Evolutionary conservation across 495 filamentous ascomycete genomes (phyloP).

Genomic region (Neurospora cerealis): DNA sequence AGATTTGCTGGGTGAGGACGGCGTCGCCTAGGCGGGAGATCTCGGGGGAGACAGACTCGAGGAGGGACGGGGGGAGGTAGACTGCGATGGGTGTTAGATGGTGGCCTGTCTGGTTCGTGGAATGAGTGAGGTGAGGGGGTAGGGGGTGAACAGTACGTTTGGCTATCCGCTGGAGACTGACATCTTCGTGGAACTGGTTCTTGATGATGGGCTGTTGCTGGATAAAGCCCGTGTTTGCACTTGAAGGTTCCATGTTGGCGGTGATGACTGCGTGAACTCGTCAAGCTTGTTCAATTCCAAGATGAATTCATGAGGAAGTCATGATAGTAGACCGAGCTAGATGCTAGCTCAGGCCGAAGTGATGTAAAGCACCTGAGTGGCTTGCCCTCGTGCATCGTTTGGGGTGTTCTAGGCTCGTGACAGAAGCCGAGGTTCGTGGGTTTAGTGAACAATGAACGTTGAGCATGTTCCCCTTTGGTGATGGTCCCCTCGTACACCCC

Average conservation of each 20-base stretch:
- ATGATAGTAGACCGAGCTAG: background rate
- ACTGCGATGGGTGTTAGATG: conserved; percentile 19
- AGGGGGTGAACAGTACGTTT: conserved; percentile 20
- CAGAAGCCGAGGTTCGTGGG: background rate
- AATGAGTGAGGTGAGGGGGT: background rate
- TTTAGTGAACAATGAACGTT: background rate
- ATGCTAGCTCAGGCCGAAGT: background rate
- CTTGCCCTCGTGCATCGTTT: background rate
- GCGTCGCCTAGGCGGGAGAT: conserved; percentile 32
- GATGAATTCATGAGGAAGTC: background rate
- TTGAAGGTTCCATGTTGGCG: conserved; percentile 30
- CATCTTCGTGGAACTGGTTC: conserved; percentile 42
- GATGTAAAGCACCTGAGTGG: background rate
- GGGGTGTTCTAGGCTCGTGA: background rate
- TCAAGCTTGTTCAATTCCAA: background rate
- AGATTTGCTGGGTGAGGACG: conserved; percentile 35
- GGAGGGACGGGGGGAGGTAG: conserved; percentile 31
- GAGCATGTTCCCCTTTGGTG: background rate
- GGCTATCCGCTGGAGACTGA: conserved; percentile 31
- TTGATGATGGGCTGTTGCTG: conserved; percentile 31
- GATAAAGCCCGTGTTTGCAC: conserved; percentile 39
- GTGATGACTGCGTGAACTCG: background rate
- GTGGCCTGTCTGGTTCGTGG: background rate
- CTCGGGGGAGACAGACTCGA: conserved; percentile 26
- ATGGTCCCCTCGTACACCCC: background rate